Evolutionary conservation across 2,329 filamentous ascomycete species (phyloP).

Genomic region (Phaeoacremonium minimum): DNA sequence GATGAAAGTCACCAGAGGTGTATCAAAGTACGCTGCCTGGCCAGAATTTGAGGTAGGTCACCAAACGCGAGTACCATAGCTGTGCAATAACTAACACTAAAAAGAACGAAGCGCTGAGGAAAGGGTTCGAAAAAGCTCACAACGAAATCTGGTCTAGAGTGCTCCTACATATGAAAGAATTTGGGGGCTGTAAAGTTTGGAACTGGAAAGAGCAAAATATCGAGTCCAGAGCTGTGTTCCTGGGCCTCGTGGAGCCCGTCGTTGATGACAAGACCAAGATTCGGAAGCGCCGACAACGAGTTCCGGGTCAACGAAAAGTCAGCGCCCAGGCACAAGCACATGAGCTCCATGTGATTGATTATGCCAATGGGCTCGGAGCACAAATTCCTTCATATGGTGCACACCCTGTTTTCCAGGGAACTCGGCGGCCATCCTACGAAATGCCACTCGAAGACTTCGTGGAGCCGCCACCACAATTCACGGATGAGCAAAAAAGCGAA

Average conservation of each 20-base stretch:
- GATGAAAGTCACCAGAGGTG: slow-evolving; percentile 50
- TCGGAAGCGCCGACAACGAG: slow-evolving; percentile 33
- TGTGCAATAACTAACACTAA: slow-evolving; percentile 10
- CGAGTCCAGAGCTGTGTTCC: slow-evolving; percentile 42
- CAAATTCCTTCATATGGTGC: no score
- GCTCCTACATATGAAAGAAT: slow-evolving; percentile 39
- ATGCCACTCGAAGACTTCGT: neutral
- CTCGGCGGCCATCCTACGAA: neutral
- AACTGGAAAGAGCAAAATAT: slow-evolving; percentile 46
- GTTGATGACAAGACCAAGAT: slow-evolving; percentile 32
- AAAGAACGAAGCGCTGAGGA: slow-evolving; percentile 33
- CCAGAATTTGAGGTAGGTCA: slow-evolving; percentile 43
- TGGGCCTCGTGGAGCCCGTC: slow-evolving; percentile 41
- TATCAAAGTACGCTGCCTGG: slow-evolving; percentile 45
- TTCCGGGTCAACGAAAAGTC: slow-evolving; percentile 4
- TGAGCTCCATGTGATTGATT: slow-evolving; percentile 10
- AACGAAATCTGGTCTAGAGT: slow-evolving; percentile 36
- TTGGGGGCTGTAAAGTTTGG: slow-evolving; percentile 45
- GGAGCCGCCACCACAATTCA: slow-evolving; percentile 15
- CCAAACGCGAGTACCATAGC: neutral
- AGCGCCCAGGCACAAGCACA: slow-evolving; percentile 1
- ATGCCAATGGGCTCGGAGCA: slow-evolving; percentile 14
- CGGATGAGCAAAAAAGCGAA: slow-evolving; percentile 24
- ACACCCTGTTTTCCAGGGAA: no score
- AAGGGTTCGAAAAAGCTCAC: slow-evolving; percentile 36